Base-by-base conservation (phyloP, 345 rosid genomes). In the Camelina neglecta region DNA sequence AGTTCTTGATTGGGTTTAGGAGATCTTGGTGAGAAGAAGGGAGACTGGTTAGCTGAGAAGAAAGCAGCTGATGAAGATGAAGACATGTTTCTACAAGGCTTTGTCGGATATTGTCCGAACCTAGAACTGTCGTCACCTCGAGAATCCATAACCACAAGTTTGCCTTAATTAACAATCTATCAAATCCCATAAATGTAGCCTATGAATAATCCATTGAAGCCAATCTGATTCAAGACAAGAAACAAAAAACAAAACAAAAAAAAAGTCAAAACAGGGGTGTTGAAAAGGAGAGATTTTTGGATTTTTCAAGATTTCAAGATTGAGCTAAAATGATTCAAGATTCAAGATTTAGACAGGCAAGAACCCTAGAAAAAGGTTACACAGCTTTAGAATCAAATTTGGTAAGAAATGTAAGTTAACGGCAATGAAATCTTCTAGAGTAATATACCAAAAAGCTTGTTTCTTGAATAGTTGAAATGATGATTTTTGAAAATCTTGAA, bases 31-130 rank as follows among this genome's bases (percentile, higher is more conserved):
- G 98, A 92, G 84, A 95, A 90, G 73, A 92, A 90, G 0, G 97
- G 97, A 0, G 97, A 94, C 72, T 95, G 99, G 57, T 87, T 92
- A 1, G 97, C 99, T 0, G 99, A 95, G 85, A 86, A 87, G 84
- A 92, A 92, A 79, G 86, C 85, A 3, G 98, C 90, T 1, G 99
- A 90, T 0, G 94, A 92, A 4, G 94, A 92, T 10, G 99, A 90
- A 11, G 96, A 90, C 93, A 90, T 82, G 71, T 85, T 89, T 76
- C 93, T 84, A 0, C 80, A 67, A 2, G 97, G 88, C 41, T 86
- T 77, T 68, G 77, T 69, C 5, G 89, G 91, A 33, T 89, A 69
- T 0, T 81, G 80, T 20, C 82, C 87, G 38, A 85, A 86, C 78
- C 93, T 85, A 33, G 85, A 82, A 74, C 90, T 94, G 76, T 90